Evolutionary conservation across 768 basidiomycete genomes (phyloP), one percentile per base, ranked within the genome.

Genomic region (Trametes elegans): DNA sequence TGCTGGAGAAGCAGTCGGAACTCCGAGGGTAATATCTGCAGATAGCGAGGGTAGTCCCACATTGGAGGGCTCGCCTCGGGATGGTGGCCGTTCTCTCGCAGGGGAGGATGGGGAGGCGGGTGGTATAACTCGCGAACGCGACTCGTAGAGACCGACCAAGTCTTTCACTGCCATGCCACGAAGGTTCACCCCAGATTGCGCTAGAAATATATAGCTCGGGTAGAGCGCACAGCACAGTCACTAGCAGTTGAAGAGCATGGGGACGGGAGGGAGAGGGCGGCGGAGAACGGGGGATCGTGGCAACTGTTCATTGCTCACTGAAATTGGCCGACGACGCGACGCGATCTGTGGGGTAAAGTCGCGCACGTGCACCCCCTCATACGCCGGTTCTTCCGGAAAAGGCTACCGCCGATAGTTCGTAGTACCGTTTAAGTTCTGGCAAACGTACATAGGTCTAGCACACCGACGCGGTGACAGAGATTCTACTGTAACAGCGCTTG

Each of bases 131-230:
- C 21, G 39, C 1, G 62, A 34, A 7, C 59, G 57, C 21, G 62
- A 52, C 50, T 71, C 70, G 47, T 57, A 70, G 11, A 58, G 46
- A 9, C 59, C 61, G 31, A 70, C 67, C 32, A 72, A 45, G 23
- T 66, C 66, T 51, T 68, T 65, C 52, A 72, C 70, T 2, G 68
- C 52, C 68, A 72, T 72, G 3, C 29, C 18, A 6, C 29, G 5
- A 13, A 48, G 46, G 18, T 13, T 11, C 3, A 31, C 4, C 21
- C 40, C 13, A 13, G 39, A 41, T 24, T 13, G 40, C 21, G 18
- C 19, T 10, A 23, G 19, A 3, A 23, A n/a, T n/a, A n/a, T n/a
- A n/a, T n/a, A n/a, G n/a, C n/a, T 32, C 31, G 31, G 13, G 31
- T 32, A 13, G 31, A 7, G 13, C 31, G 31, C 31, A 13, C 7